These are phyloP conservation scores for Flaveria floridana DNA, from an alignment of 140 eudicot genomes.

Conservation along the genomic window DNA sequence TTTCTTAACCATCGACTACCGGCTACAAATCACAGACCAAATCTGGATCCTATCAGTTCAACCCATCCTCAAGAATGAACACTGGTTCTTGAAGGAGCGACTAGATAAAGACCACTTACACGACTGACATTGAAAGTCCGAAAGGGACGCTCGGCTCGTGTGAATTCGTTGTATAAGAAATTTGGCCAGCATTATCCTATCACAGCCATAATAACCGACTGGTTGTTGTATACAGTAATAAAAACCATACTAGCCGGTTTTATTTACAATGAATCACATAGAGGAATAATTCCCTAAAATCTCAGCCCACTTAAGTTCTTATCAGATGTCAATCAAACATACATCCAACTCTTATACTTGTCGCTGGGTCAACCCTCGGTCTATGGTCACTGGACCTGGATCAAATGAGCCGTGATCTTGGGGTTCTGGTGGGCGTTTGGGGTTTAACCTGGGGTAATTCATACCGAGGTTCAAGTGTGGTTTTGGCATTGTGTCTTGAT, in stretches of 20 bases:
- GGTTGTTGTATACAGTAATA: slow-evolving; percentile 33
- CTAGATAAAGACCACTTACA: not conserved
- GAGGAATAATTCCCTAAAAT: slow-evolving; percentile 13
- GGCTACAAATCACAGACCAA: too few species aligned
- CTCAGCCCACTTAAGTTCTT: slow-evolving; percentile 1
- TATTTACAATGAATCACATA: slow-evolving; percentile 39
- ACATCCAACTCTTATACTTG: slow-evolving; percentile 3
- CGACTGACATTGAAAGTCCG: not conserved
- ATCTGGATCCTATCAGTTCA: not conserved
- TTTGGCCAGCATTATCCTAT: slow-evolving; percentile 26
- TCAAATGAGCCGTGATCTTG: slow-evolving; percentile 45
- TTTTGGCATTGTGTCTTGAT: slow-evolving; percentile 47
- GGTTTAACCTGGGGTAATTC: slow-evolving; percentile 55
- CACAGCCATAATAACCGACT: slow-evolving; percentile 22
- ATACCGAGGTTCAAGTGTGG: slow-evolving; percentile 60
- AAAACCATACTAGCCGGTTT: slow-evolving; percentile 27
- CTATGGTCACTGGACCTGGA: slow-evolving; percentile 8
- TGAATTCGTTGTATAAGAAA: slow-evolving; percentile 22
- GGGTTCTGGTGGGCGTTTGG: slow-evolving; percentile 56
- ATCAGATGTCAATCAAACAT: slow-evolving; percentile 17
- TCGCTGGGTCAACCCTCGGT: not conserved
- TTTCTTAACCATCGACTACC: too few species aligned
- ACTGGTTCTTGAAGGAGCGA: not conserved
- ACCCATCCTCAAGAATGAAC: not conserved
- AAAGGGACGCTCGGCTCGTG: not conserved